A percentile compares a stretch with the other conserved stretches of the same genome.
phyloP scores from a whole-genome alignment of 2,329 filamentous ascomycete species.

The Clonostachys sp. region DNA sequence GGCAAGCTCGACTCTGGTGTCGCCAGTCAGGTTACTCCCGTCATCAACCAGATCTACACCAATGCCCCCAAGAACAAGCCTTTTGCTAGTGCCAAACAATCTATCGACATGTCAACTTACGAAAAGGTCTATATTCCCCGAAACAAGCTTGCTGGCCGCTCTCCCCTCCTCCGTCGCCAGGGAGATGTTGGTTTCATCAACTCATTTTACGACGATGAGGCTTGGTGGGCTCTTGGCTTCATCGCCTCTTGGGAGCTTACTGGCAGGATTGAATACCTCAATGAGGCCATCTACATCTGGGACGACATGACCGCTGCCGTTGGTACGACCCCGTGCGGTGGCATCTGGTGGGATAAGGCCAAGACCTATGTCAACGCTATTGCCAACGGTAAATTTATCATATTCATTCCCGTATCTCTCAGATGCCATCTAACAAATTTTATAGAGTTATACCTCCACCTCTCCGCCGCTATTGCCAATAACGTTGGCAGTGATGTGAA shows the following conservation, averaged over 20 bases:
- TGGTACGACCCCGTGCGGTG: constrained; percentile 42
- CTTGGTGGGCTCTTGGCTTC: constrained; percentile 59
- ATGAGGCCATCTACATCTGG: constrained; percentile 46
- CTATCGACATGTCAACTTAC: background rate
- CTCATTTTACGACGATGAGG: constrained; percentile 43
- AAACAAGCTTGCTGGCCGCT: background rate
- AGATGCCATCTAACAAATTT: background rate
- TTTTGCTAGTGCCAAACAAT: background rate
- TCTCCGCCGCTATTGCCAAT: constrained; percentile 49
- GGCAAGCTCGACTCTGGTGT: background rate
- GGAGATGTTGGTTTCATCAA: background rate
- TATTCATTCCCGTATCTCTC: background rate
- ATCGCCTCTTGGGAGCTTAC: constrained; percentile 50
- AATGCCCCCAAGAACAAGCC: background rate
- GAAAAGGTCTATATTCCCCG: background rate
- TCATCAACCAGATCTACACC: background rate
- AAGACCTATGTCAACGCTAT: constrained; percentile 45
- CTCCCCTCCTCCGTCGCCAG: background rate
- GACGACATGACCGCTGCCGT: constrained; percentile 45
- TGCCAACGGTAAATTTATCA: constrained; percentile 31
- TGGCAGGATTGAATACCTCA: constrained; percentile 38
- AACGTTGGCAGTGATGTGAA: constrained; percentile 26
- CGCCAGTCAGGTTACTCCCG: background rate
- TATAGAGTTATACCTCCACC: constrained; percentile 44
- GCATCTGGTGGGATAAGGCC: constrained; percentile 54